phyloP scores from a whole-genome alignment of 192 early-diverging fungal species.

The Coemansia guatemalensis region DNA sequence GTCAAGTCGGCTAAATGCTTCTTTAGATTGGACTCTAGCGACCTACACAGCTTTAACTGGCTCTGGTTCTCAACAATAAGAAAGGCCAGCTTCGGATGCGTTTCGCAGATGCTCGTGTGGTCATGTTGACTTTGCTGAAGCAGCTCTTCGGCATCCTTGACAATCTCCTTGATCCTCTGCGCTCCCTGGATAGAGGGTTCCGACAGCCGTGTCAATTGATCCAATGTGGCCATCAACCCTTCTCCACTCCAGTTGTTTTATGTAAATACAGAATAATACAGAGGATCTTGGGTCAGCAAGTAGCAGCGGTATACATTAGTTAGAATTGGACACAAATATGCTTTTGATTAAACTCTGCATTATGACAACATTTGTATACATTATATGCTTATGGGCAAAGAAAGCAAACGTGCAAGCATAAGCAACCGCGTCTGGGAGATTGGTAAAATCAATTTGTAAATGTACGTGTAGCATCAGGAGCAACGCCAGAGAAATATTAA shows the following conservation, averaged over 20 bases:
- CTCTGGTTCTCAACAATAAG: slow-evolving; percentile 39
- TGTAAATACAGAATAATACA: background rate
- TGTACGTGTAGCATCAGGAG: background rate
- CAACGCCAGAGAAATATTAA: slow-evolving; percentile 7
- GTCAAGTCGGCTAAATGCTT: slow-evolving; percentile 31
- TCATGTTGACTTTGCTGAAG: slow-evolving; percentile 33
- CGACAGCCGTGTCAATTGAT: slow-evolving; percentile 44
- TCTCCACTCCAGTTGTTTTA: background rate
- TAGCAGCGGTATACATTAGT: background rate
- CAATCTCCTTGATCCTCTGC: slow-evolving; percentile 23
- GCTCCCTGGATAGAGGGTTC: slow-evolving; percentile 53
- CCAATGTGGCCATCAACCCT: slow-evolving; percentile 41
- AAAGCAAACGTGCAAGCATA: no score
- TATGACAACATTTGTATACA: background rate
- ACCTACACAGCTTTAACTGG: slow-evolving; percentile 28
- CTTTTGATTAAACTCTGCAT: background rate
- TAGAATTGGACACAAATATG: background rate
- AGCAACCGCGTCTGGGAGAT: background rate
- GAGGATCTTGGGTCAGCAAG: background rate
- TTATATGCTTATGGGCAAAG: background rate
- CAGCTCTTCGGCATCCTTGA: slow-evolving; percentile 17
- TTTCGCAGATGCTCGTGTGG: slow-evolving; percentile 31
- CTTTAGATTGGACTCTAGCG: slow-evolving; percentile 20
- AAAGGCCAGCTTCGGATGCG: slow-evolving; percentile 47
- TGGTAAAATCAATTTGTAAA: background rate